These are phyloP conservation scores for Rubia peregrina DNA, from an alignment of 305 asterid genomes.

Conservation along the genomic window DNA sequence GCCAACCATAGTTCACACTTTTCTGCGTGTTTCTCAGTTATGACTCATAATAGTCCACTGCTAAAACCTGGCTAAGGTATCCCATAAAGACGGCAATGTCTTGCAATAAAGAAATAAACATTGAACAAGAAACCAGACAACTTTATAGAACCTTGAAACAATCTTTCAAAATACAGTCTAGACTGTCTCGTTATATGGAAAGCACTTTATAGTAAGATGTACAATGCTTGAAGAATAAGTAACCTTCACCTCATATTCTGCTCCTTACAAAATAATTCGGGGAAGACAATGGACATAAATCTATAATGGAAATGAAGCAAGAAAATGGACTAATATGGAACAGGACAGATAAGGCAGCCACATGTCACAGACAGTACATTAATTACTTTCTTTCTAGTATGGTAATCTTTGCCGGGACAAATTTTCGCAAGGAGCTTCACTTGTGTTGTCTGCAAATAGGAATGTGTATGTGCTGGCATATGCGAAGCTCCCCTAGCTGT, in stretches of 20 bases:
- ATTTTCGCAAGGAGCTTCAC: neutral
- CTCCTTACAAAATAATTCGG: neutral
- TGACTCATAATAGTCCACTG: conserved; percentile 6
- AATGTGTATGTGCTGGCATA: conserved; percentile 5
- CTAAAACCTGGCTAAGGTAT: conserved; percentile 5
- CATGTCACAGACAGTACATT: neutral
- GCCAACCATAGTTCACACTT: conserved; percentile 15
- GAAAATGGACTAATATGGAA: conserved; percentile 3
- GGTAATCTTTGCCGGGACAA: conserved; percentile 6
- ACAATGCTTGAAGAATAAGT: conserved; percentile 11
- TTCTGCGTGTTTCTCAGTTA: conserved; percentile 1
- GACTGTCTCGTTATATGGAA: neutral
- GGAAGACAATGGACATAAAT: neutral
- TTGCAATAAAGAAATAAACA: neutral
- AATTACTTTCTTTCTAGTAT: neutral
- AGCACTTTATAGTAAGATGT: neutral
- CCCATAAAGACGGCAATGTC: conserved; percentile 2
- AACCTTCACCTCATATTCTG: neutral
- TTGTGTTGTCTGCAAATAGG: neutral
- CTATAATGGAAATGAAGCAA: neutral
- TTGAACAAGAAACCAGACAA: neutral
- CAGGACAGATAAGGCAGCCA: conserved; percentile 1
- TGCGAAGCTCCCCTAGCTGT: neutral
- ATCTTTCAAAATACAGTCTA: neutral
- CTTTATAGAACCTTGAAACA: conserved; percentile 1